Evolutionary conservation across 2,329 filamentous ascomycete genomes (phyloP), one percentile per base, ranked within the genome.

Genomic region (Aspergillus persii): DNA sequence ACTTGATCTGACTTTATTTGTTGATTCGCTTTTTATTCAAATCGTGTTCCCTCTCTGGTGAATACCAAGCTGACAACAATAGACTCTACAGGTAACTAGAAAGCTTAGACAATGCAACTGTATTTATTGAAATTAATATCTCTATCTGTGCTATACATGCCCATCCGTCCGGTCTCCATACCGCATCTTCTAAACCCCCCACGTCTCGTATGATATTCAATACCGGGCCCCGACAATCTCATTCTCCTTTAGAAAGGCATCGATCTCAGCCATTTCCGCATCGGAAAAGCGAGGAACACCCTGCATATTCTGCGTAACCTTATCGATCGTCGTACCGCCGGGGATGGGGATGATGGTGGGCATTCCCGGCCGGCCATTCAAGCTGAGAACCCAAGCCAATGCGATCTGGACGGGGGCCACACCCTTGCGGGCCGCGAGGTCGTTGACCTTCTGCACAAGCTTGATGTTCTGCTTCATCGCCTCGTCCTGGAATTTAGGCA

Each of bases 401-500:
- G 78, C 82, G 36, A 84, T 70, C 68, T 84, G 81, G 6, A 76
- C 74, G 2, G 77, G 73, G 2, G 78, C 73, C 29, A 75, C 68
- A 8, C 74, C 75, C 64, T 82, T 83, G 54, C 73, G 73, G 59
- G 72, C 58, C 0, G 81, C 81, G 50, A 84, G 66, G 15, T 71
- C 69, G 52, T 77, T 72, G 8, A 83, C 68, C 59, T 79, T 74
- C 3, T 79, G 68, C 12, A 83, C 77, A 8, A 84, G 75, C 65
- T 79, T 74, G 26, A 81, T 68, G 65, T 85, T 85, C 58, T 80
- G 74, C 49, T 77, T 69, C 66, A 84, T 80, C 55, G 79, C 79
- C 49, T 80, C 81, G 2, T 78, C 77, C 59, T 81, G 76, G 72
- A 84, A 86, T 18, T 81, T 78, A 2, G 82, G 79, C 53, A 81